Evolutionary conservation across 1,139 yeast species (phyloP), one percentile per base, ranked within the genome.

Genomic region (Sugiyamaella paludigena): DNA sequence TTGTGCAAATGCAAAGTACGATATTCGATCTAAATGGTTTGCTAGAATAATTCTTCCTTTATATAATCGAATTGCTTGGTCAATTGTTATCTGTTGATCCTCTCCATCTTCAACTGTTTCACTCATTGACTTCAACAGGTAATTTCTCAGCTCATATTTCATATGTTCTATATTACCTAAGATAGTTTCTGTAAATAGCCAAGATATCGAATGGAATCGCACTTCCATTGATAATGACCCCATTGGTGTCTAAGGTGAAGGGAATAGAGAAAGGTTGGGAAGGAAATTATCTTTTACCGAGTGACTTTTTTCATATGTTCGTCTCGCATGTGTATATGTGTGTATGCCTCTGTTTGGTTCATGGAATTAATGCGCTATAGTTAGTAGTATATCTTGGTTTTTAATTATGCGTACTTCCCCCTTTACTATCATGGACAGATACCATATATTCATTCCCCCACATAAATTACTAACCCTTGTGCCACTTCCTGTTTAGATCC

Each of bases 1-100:
- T 7, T 44, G 39, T 7, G 51, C 51, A 36, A 36, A 44, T 40
- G 51, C 42, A 32, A 48, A 48, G 28, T 15, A 37, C 15, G 51
- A 37, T 13, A 48, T 27, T 28, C 51, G 39, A 19, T 48, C 43
- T 34, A 49, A 30, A 30, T 42, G 49, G 31, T 36, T 36, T 24
- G 52, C 47, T 28, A 42, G 24, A 9, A 49, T 33, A 16, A 15
- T 13, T 24, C 52, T 26, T 12, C 42, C 46, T 31, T 35, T 27
- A 38, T 41, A 45, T 9, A 28, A 26, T 15, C n/a, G n/a, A 11
- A 27, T 19, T 16, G 41, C 36, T 16, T 34, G 19, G 13, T n/a
- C 29, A 12, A 39, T 13, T 31, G 37, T 37, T 13, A 26, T 33
- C 10, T 16, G 12, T 19, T 35, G 19, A 19, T 15, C n/a, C n/a